Base-by-base conservation (phyloP, 2,329 filamentous ascomycete species). In the Penicillium sp. region DNA sequence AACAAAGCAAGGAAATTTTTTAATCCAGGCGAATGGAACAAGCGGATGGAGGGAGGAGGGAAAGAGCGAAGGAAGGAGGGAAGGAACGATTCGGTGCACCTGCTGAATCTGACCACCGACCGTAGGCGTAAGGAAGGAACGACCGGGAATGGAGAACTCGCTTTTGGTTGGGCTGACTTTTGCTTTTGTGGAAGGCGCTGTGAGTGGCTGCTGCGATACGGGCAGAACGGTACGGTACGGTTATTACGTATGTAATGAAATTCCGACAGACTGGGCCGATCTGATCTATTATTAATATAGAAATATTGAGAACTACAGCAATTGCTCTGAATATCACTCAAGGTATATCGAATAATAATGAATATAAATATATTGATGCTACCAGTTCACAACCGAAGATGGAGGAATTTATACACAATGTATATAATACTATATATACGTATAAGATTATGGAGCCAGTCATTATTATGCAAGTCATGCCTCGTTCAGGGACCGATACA, bases 1-100 rank as follows among this genome's bases (percentile, higher is more conserved):
- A 52, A 52, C 50, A 35, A 53, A 58, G 48, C 35, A 55, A 48
- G 45, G 33, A 55, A 48, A 43, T 46, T 46, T 53, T 46, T 52
- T 23, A 21, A 47, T 40, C 26, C 43, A 43, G 45, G 28, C 43
- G 52, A 47, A 46, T 51, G 26, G 50, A 30, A 42, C 35, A 43
- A 46, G 30, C 47, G 52, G 52, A 47, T 54, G 52, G 52, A 54
- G 18, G 43, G 52, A 18, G 20, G 12, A 24, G 49, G 47, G 38
- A 38, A 6, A 11, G 33, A n/a, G n/a, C 12, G 33, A 38, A 38
- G 14, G 43, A 46, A 21, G 24, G 5, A 47, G 8, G 21, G 45
- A 5, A 47, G 18, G 33, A 38, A n/a, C 26, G 26, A 30, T 5
- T 30, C n/a, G n/a, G n/a, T n/a, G n/a, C n/a, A n/a, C n/a, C n/a